phyloP scores from a whole-genome alignment of 345 rosid species.

The Salix purpurea region DNA sequence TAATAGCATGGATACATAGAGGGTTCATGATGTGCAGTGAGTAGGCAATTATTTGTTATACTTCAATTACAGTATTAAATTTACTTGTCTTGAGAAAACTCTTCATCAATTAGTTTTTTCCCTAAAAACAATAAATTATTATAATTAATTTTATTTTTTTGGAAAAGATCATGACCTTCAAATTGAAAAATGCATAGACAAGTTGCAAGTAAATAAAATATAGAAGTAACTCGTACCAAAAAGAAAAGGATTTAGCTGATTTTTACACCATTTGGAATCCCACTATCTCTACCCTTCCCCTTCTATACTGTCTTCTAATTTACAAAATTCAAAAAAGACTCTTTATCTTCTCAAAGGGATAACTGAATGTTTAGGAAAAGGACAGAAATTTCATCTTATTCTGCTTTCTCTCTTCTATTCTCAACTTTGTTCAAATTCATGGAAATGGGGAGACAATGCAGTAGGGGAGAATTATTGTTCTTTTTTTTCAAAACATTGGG shows the following conservation, averaged over 20 bases:
- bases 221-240: neutral
- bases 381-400: too few relatives aligned
- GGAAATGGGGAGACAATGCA: too few relatives aligned
- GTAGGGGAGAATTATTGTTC: neutral
- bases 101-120: neutral
- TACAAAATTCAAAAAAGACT: neutral
- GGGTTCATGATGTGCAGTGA: neutral
- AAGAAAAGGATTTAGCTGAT: neutral
- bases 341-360: neutral
- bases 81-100: neutral
- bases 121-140: neutral
- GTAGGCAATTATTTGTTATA: neutral
- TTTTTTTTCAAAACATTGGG: neutral
- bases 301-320: neutral
- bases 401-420: too few relatives aligned
- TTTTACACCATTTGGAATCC: neutral
- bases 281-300: neutral
- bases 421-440: too few relatives aligned
- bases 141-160: neutral
- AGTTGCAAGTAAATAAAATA: neutral
- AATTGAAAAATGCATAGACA: neutral
- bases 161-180: neutral
- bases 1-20: neutral
- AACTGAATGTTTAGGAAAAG: neutral
- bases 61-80: neutral